Evolutionary conservation across 306 rosid genomes (phyloP), one percentile per base, ranked within the genome.

Genomic region (Vigna trinervia): DNA sequence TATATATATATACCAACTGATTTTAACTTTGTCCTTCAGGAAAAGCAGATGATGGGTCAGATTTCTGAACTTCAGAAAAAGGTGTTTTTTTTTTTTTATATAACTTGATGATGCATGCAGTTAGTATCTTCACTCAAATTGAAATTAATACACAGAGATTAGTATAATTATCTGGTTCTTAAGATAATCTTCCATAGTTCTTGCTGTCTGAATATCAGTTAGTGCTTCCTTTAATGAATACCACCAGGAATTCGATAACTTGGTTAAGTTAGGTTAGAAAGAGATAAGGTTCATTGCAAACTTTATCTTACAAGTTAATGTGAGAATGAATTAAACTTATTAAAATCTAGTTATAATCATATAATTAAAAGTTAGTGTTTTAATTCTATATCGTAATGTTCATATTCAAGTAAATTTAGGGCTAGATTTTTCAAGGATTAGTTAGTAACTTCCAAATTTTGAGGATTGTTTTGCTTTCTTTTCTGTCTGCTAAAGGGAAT

Each of bases 11-110:
- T 54, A 15, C 47, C 75, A 68, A 74, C 34, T 17, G 69, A 20
- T 32, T 73, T 28, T 52, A 69, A 69, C 80, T 66, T 74, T 54
- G 30, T 7, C 59, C 12, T 80, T 77, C 83, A 83, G 86, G 86
- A 66, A 58, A 67, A 73, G 68, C 76, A 45, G 47, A 58, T 83
- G 8, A 66, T 39, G 72, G 22, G 30, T 28, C 80, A 83, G 68
- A 78, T 83, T 52, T 28, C 73, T 19, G 68, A 56, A 58, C 83
- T 83, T 58, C 80, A 50, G 54, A 48, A 48, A 47, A 83, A 73
- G 86, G 86, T 83, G 47, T 4, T 73, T 65, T 58, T 50, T 22
- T 0, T 22, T 0, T 22, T 1, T 22, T 13, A 61, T n/a, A 80
- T 74, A 43, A 41, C 12, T 64, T 65, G 54, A 53, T 52, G 8